Evolutionary conservation across 805 yeast species (phyloP).

Genomic region (Maudiozyma serrabonitensis): DNA sequence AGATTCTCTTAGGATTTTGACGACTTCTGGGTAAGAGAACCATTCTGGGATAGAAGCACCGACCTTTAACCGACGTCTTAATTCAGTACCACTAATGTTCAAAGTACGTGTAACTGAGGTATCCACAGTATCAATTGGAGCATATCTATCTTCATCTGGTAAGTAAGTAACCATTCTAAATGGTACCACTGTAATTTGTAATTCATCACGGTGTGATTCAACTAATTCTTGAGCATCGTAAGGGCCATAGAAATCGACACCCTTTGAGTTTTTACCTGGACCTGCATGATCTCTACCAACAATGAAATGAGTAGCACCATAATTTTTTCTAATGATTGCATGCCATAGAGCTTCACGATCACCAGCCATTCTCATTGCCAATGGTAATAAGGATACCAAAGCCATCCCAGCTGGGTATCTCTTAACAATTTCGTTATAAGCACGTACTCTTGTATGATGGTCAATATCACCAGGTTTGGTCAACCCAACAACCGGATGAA

Average conservation of each 20-base stretch:
- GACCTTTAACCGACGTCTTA: conserved; percentile 75
- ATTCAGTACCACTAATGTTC: conserved; percentile 90
- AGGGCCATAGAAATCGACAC: conserved; percentile 92
- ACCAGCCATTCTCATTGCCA: conserved; percentile 99
- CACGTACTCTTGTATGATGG: conserved; percentile 94
- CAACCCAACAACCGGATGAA: conserved; percentile 94
- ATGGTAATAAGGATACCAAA: conserved; percentile 73
- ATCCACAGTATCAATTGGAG: conserved; percentile 88
- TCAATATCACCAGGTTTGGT: conserved; percentile 98
- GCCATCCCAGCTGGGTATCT: conserved; percentile 94
- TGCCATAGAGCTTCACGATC: conserved; percentile 98
- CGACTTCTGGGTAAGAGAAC: conserved; percentile 97
- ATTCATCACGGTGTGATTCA: conserved; percentile 61
- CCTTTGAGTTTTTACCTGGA: conserved; percentile 81
- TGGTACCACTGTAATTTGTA: conserved; percentile 85
- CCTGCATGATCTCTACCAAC: conserved; percentile 99
- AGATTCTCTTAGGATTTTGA: conserved; percentile 76
- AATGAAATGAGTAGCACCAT: conserved; percentile 93
- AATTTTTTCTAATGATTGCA: conserved; percentile 90
- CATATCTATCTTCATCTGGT: conserved; percentile 91
- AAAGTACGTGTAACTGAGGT: conserved; percentile 62
- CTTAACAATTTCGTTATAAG: conserved; percentile 83
- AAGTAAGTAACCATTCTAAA: conserved; percentile 94
- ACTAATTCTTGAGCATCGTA: conserved; percentile 92
- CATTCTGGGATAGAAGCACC: conserved; percentile 90